Base-by-base conservation (phyloP, 148 eudicot species). In the Dysphania ambrosioides region DNA sequence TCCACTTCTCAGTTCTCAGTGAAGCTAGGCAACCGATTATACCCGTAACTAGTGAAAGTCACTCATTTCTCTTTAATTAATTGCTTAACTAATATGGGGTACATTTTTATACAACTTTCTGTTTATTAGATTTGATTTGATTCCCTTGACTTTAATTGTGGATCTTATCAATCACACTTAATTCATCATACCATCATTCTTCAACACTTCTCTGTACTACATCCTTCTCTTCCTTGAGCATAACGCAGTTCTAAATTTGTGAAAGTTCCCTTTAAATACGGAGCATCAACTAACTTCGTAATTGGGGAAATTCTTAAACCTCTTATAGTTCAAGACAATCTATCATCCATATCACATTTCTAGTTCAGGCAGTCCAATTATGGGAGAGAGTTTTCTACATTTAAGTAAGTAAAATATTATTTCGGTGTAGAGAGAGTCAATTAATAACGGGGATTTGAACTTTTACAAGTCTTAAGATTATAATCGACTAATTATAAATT, bases 81-180 rank as follows among this genome's bases (percentile, higher is more conserved):
- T 53, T 53, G n/a, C 7, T 18, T 49, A 49, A 1, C 19, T 51
- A 4, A 51, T 19, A 47, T 13, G 5, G 53, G 13, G 15, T 30
- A 61, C 30, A 30, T 69, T 29, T 44, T 13, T 24, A 41, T 3
- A 42, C 24, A 67, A 30, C 9, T 26, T 42, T 23, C 31, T n/a
- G 27, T 58, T 63, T 30, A 36, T 78, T 38, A 35, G 71, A 64
- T 78, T 63, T 71, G 70, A 77, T 77, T 63, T 77, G 71, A 78
- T 78, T 71, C 80, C 19, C 36, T 1, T 27, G 19, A 29, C 71
- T 77, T 77, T 77, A 77, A 63, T 61, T 40, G 26, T 12, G 58
- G 73, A 77, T 51, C 79, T 77, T 77, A 61, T 8, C 30, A 44
- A 70, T 47, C 64, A 77, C 79, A 51, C 62, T 49, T 64, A 38